These are phyloP conservation scores for Macrophomina phaseolina DNA, from an alignment of 2,329 filamentous ascomycete genomes.

Conservation along the genomic window DNA sequence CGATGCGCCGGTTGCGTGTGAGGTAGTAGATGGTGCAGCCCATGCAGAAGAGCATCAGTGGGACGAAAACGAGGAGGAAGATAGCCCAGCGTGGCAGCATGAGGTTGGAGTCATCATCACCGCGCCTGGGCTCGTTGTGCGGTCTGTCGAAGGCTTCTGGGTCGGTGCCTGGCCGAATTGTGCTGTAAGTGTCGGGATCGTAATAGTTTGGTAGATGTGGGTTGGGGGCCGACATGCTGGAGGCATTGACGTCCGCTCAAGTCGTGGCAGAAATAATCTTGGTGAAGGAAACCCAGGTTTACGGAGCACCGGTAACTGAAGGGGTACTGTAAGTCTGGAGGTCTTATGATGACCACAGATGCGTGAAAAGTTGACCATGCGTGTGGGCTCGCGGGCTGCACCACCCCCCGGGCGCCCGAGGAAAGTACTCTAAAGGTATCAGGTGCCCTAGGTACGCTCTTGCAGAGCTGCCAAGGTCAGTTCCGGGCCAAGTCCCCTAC, in stretches of 20 bases:
- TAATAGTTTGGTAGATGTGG: not conserved
- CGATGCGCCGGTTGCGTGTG: not conserved
- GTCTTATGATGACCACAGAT: not conserved
- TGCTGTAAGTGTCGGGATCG: slow-evolving; percentile 14
- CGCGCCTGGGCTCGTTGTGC: slow-evolving; percentile 3
- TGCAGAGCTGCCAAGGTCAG: too few species aligned
- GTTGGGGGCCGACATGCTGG: not conserved
- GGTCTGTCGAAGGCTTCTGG: not conserved
- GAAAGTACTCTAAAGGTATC: too few species aligned
- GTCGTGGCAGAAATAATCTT: not conserved
- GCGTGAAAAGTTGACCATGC: not conserved
- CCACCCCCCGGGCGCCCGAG: not conserved
- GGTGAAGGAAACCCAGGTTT: not conserved
- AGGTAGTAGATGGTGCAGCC: slow-evolving; percentile 4
- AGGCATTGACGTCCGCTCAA: not conserved
- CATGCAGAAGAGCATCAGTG: not conserved
- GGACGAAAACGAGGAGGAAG: slow-evolving; percentile 1
- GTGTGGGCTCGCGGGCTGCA: not conserved
- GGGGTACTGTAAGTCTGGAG: not conserved
- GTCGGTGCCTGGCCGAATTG: slow-evolving; percentile 6
- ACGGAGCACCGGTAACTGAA: too few species aligned
- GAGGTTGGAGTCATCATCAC: not conserved
- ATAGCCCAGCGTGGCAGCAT: not conserved
- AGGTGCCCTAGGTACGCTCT: too few species aligned
- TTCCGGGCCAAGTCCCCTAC: too few species aligned